Conservation (phyloP, 768 basidiomycete genomes). For the Pleurotus pulmonarius region DNA sequence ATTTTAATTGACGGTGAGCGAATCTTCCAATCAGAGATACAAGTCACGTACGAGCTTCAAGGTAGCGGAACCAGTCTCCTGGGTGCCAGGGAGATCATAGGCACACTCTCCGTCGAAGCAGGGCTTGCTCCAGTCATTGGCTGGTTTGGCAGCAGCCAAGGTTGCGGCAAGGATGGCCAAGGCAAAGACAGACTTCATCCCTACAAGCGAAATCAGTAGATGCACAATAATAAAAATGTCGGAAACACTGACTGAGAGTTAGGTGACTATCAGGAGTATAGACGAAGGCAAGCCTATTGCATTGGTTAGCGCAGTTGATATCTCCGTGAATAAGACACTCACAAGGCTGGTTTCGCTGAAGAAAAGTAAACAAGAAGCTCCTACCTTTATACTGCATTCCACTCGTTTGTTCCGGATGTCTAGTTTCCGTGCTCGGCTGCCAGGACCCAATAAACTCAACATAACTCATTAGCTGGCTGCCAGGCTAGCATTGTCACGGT, state of each 20-base stretch:
- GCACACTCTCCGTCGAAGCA: slow-evolving; percentile 20
- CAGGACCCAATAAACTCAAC: no score
- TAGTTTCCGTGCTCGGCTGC: no score
- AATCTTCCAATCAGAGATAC: not conserved
- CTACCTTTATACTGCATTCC: not conserved
- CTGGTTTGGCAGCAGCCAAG: not conserved
- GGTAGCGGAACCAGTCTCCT: not conserved
- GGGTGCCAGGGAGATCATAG: slow-evolving; percentile 13
- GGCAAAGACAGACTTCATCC: not conserved
- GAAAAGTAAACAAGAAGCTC: not conserved
- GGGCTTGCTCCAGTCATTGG: slow-evolving; percentile 22
- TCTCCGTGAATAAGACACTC: not conserved
- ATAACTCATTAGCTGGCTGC: no score
- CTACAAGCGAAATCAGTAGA: not conserved
- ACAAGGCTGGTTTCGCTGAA: not conserved
- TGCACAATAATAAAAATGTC: not conserved
- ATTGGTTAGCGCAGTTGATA: not conserved
- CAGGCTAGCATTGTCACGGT: no score
- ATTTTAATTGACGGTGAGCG: not conserved
- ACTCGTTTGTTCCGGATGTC: no score
- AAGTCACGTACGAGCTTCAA: not conserved
- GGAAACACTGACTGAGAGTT: not conserved
- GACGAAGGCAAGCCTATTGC: not conserved
- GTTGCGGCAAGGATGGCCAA: not conserved
- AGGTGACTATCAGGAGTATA: not conserved